Percentiles rank a stretch among this genome's conserved stretches.
Conservation (phyloP, 2,329 filamentous ascomycete species). For the Cladophialophora psammophila region DNA sequence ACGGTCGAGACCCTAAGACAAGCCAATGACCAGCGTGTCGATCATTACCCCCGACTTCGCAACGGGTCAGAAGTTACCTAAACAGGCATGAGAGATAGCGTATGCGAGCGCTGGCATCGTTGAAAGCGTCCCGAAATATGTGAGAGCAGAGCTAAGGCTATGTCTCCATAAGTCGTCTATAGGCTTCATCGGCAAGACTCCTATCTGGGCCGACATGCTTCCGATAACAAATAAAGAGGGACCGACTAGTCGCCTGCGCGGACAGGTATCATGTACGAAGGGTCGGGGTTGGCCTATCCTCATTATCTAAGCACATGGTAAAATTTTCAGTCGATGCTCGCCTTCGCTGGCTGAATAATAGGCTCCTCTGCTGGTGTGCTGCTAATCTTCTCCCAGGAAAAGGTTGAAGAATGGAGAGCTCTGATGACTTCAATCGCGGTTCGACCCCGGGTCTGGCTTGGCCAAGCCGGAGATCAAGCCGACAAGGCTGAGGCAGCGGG, state of each 20-base stretch:
- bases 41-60: not conserved
- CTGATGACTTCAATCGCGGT: no score
- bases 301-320: not conserved
- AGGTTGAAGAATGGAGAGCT: not conserved
- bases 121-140: not conserved
- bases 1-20: not conserved
- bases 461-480: no score
- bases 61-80: constrained; percentile 5
- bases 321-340: not conserved
- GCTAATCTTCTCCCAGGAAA: not conserved
- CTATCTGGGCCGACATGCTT: not conserved
- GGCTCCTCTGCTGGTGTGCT: not conserved
- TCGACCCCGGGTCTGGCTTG: no score
- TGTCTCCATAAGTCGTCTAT: not conserved
- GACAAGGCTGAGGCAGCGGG: not conserved
- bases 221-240: not conserved
- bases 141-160: not conserved
- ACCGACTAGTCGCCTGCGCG: not conserved
- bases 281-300: not conserved
- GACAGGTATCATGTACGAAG: not conserved
- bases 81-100: constrained; percentile 23
- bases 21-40: not conserved
- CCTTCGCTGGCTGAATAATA: not conserved
- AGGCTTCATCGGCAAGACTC: not conserved
- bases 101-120: not conserved